Conservation (phyloP, 1,284 basidiomycete genomes). For the Austroboletus novae-zelandiae region DNA sequence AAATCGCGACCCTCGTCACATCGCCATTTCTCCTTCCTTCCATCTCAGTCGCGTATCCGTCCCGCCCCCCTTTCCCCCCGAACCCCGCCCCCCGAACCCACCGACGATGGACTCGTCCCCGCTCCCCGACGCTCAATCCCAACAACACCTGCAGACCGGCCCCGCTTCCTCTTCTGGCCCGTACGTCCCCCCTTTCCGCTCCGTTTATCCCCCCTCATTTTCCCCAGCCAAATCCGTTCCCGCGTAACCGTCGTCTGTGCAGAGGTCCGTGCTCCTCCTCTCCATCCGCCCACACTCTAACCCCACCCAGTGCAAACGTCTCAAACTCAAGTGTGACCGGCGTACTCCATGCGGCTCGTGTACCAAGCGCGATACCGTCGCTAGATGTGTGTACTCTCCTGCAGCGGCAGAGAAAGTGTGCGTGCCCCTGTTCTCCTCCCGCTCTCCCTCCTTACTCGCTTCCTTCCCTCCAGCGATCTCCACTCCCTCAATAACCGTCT, state of each 20-base stretch:
- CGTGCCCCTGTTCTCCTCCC: slow-evolving; percentile 27
- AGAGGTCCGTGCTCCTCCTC: slow-evolving; percentile 48
- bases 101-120: slow-evolving; percentile 18
- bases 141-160: slow-evolving; percentile 17
- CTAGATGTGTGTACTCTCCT: slow-evolving; percentile 71
- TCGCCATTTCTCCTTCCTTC: not conserved
- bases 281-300: slow-evolving; percentile 16
- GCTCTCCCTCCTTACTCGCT: slow-evolving; percentile 2
- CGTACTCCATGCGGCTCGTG: slow-evolving; percentile 73
- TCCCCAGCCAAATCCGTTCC: slow-evolving; percentile 67
- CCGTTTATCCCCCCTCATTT: slow-evolving; percentile 10
- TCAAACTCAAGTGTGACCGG: slow-evolving; percentile 79
- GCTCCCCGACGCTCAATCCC: slow-evolving; percentile 16
- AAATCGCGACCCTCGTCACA: slow-evolving; percentile 9
- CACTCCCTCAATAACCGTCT: slow-evolving; percentile 79
- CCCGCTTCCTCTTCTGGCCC: slow-evolving; percentile 24
- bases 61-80: not conserved
- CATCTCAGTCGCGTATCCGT: not conserved
- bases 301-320: slow-evolving; percentile 67
- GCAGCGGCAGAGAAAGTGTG: slow-evolving; percentile 81
- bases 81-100: not conserved
- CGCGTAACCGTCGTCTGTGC: slow-evolving; percentile 79
- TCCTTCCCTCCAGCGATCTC: slow-evolving; percentile 51
- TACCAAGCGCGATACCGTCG: slow-evolving; percentile 70
- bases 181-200: slow-evolving; percentile 19